phyloP scores from a whole-genome alignment of 106 monocot genomes.

The Chionographis japonica region DNA sequence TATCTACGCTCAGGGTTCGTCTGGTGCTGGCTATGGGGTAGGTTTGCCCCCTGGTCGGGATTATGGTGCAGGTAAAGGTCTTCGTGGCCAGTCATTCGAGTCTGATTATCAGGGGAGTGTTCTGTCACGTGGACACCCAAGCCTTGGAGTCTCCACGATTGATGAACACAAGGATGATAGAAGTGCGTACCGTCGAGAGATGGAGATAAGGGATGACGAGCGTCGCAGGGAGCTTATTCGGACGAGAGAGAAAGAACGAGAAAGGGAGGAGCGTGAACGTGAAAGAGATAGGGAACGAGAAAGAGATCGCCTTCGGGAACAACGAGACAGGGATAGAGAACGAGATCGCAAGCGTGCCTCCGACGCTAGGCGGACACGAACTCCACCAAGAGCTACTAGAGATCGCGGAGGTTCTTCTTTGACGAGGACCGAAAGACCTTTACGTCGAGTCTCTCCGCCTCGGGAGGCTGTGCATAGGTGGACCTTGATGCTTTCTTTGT shows the following conservation, averaged over 20 bases:
- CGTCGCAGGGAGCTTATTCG: slow-evolving; percentile 61
- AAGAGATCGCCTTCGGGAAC: slow-evolving; percentile 27
- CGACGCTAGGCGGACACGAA: slow-evolving; percentile 52
- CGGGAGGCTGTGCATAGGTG: slow-evolving; percentile 88
- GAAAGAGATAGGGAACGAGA: slow-evolving; percentile 42
- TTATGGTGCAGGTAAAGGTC: slow-evolving; percentile 69
- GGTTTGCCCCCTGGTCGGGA: slow-evolving; percentile 83
- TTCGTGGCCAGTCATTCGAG: slow-evolving; percentile 37
- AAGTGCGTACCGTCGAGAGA: slow-evolving; percentile 53
- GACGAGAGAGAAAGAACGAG: slow-evolving; percentile 67
- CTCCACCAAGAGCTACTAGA: slow-evolving; percentile 52
- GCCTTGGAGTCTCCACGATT: slow-evolving; percentile 38
- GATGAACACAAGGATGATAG: slow-evolving; percentile 67
- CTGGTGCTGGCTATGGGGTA: slow-evolving; percentile 58
- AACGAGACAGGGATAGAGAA: slow-evolving; percentile 50
- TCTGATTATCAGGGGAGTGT: slow-evolving; percentile 55
- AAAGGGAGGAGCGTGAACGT: slow-evolving; percentile 31
- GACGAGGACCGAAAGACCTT: slow-evolving; percentile 46
- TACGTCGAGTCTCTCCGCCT: slow-evolving; percentile 38
- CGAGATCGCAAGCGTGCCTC: slow-evolving; percentile 47
- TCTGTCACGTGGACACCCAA: slow-evolving; percentile 48
- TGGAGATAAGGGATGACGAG: slow-evolving; percentile 77
- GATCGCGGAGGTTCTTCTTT: slow-evolving; percentile 72
- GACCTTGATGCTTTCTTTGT: slow-evolving; percentile 63
- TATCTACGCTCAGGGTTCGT: slow-evolving; percentile 54